These are phyloP conservation scores for Quillaja saponaria DNA, from an alignment of 306 rosid species.

Conservation along the genomic window DNA sequence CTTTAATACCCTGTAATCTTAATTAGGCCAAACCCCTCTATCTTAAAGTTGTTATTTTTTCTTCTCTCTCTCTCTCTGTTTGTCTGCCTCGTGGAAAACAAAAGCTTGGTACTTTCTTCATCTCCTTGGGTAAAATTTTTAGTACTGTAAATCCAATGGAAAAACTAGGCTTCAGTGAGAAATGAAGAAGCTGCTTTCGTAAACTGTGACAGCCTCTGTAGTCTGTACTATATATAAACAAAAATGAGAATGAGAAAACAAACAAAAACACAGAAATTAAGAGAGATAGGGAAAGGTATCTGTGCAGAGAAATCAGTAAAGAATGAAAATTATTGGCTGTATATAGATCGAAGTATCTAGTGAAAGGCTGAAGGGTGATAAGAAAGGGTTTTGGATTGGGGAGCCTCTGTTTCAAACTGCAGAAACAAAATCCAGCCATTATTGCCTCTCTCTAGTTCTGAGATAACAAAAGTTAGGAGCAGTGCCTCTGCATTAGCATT, in stretches of 20 bases:
- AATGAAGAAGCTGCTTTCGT: no score
- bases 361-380: slow-evolving; percentile 21
- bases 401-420: slow-evolving; percentile 57
- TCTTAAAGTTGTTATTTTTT: no score
- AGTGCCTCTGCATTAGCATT: slow-evolving; percentile 40
- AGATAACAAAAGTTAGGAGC: slow-evolving; percentile 46
- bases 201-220: background rate
- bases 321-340: slow-evolving; percentile 53
- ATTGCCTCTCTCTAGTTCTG: slow-evolving; percentile 70
- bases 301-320: slow-evolving; percentile 33
- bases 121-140: no score
- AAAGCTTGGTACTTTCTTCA: no score
- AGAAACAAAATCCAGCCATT: slow-evolving; percentile 64
- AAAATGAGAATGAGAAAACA: slow-evolving; percentile 6
- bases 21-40: no score
- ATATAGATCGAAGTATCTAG: slow-evolving; percentile 36
- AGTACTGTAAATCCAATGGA: no score
- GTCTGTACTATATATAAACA: slow-evolving; percentile 14
- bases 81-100: no score
- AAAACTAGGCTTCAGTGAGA: no score
- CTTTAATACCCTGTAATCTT: no score
- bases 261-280: slow-evolving; percentile 28
- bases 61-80: no score
- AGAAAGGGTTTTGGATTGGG: slow-evolving; percentile 23
- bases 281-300: slow-evolving; percentile 17